phyloP scores from a whole-genome alignment of 1,284 basidiomycete species.

The Leccinum angustisporum region DNA sequence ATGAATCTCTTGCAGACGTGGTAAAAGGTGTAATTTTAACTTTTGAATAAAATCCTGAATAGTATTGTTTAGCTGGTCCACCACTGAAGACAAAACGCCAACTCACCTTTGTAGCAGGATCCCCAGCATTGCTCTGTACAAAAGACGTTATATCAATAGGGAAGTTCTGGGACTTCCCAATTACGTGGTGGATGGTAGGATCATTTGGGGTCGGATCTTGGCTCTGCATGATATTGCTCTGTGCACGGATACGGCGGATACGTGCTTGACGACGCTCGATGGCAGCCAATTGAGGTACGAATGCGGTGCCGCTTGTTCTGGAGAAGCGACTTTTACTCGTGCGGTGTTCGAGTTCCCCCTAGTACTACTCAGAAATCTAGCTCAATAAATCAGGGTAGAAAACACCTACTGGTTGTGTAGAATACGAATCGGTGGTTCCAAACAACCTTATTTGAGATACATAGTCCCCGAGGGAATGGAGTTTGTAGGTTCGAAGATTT shows the following conservation, averaged over 20 bases:
- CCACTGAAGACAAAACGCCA: not conserved
- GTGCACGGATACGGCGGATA: not conserved
- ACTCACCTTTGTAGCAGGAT: not conserved
- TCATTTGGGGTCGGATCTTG: not conserved
- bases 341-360: too few species aligned
- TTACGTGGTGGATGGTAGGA: not conserved
- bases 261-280: not conserved
- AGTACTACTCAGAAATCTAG: not conserved
- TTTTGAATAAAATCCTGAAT: not conserved
- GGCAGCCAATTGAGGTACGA: not conserved
- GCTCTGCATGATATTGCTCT: not conserved
- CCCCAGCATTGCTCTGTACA: not conserved
- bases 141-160: not conserved
- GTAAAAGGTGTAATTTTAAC: not conserved
- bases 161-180: not conserved
- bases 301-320: too few species aligned
- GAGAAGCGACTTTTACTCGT: too few species aligned
- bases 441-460: not conserved
- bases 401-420: not conserved
- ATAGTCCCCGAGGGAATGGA: not conserved
- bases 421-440: not conserved
- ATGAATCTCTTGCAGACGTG: not conserved
- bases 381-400: not conserved
- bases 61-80: not conserved
- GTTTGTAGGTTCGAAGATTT: not conserved